Conservation (phyloP, 225 moss, liverwort and hornwort genomes). For the Asterella californica region DNA sequence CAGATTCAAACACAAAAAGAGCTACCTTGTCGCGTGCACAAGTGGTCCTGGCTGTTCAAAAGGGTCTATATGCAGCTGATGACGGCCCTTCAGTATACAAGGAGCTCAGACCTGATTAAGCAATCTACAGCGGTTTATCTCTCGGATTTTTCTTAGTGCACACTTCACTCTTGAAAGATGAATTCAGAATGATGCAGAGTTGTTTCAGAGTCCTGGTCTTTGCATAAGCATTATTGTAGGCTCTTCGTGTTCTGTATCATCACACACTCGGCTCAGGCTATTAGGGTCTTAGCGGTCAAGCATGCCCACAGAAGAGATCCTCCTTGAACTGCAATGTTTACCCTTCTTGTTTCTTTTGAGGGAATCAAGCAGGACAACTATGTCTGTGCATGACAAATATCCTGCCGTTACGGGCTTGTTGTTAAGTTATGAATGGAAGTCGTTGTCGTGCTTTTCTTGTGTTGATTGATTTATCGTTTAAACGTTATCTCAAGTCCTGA, state of each 20-base stretch:
- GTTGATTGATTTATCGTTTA: no score
- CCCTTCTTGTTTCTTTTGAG: constrained; percentile 15
- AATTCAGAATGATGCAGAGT: constrained; percentile 16
- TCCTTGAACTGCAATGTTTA: constrained; percentile 18
- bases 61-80: constrained; percentile 56
- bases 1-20: constrained; percentile 66
- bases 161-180: constrained; percentile 14
- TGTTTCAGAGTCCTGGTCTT: not conserved
- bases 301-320: constrained; percentile 25
- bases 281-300: constrained; percentile 17
- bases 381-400: not conserved
- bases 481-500: no score
- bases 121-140: constrained; percentile 32
- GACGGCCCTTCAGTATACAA: constrained; percentile 59
- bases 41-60: constrained; percentile 62
- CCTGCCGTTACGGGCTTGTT: not conserved
- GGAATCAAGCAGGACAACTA: constrained; percentile 14
- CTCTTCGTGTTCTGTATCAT: constrained; percentile 21
- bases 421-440: no score
- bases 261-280: constrained; percentile 26
- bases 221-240: constrained; percentile 25
- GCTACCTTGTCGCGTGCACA: constrained; percentile 36
- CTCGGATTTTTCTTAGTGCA: constrained; percentile 31
- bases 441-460: no score
- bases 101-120: constrained; percentile 52